Percentiles rank a stretch among this genome's conserved stretches.
Conservation (phyloP, 208 protist genomes). For the Naegleria gruberi region DNA sequence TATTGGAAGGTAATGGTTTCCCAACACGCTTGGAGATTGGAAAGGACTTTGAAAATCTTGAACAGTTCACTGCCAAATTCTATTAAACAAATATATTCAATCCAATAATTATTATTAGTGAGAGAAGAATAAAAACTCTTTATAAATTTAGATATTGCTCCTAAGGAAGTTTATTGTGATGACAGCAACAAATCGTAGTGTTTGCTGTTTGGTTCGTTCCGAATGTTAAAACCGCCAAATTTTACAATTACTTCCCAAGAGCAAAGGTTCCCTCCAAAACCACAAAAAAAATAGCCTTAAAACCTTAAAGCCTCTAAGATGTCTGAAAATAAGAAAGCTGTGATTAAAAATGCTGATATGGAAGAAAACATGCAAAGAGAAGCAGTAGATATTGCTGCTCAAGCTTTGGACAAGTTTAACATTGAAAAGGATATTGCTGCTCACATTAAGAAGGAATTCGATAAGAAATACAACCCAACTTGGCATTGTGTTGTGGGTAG, state of each 20-base stretch:
- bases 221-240: no score
- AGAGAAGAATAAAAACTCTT: no score
- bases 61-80: not conserved
- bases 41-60: not conserved
- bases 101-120: no score
- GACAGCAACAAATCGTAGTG: no score
- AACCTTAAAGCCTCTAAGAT: not conserved
- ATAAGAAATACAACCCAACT: conserved; percentile 98
- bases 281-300: no score
- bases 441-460: conserved; percentile 99
- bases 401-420: conserved; percentile 88
- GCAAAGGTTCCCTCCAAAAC: no score
- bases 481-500: conserved; percentile 99
- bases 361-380: conserved; percentile 92
- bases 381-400: conserved; percentile 94
- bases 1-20: not conserved
- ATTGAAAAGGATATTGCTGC: conserved; percentile 99
- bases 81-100: not conserved
- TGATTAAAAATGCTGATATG: conserved; percentile 88
- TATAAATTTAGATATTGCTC: no score
- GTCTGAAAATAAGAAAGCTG: conserved; percentile 17
- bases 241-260: no score
- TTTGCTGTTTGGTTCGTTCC: no score
- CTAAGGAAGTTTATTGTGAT: no score
- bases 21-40: not conserved